These are phyloP conservation scores for Hsuehochloa calcarea DNA, from an alignment of 176 grass and related monocot species.

Conservation along the genomic window DNA sequence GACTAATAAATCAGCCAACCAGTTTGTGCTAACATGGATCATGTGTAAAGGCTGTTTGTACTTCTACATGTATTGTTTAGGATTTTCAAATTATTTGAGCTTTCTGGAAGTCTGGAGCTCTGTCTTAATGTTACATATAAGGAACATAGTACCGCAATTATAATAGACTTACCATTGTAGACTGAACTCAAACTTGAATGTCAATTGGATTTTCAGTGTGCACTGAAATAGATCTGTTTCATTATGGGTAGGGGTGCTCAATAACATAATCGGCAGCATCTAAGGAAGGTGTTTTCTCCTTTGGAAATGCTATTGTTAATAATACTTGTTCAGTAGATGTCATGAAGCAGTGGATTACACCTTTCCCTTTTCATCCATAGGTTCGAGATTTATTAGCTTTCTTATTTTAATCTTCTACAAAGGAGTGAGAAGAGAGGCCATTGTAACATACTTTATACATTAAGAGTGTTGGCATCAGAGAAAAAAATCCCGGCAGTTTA, in stretches of 20 bases:
- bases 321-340: neutral
- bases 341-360: neutral
- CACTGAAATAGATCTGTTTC: conserved; percentile 5
- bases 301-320: neutral
- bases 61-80: conserved; percentile 13
- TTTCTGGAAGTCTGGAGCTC: conserved; percentile 2
- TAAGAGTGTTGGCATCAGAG: neutral
- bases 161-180: neutral
- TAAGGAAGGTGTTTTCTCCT: neutral
- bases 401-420: conserved; percentile 19
- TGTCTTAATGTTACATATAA: neutral
- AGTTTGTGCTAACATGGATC: conserved; percentile 16
- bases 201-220: neutral
- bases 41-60: conserved; percentile 4
- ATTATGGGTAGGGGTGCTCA: neutral
- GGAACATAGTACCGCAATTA: neutral
- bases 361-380: neutral
- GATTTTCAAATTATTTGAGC: neutral
- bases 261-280: neutral
- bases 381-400: neutral
- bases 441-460: neutral
- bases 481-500: too few relatives aligned
- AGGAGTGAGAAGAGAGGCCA: neutral
- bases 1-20: conserved; percentile 4
- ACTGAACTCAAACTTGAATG: neutral